A percentile compares a stretch with the other conserved stretches of the same genome.
phyloP scores from a whole-genome alignment of 768 basidiomycete species.

The Polyporus arcularius region DNA sequence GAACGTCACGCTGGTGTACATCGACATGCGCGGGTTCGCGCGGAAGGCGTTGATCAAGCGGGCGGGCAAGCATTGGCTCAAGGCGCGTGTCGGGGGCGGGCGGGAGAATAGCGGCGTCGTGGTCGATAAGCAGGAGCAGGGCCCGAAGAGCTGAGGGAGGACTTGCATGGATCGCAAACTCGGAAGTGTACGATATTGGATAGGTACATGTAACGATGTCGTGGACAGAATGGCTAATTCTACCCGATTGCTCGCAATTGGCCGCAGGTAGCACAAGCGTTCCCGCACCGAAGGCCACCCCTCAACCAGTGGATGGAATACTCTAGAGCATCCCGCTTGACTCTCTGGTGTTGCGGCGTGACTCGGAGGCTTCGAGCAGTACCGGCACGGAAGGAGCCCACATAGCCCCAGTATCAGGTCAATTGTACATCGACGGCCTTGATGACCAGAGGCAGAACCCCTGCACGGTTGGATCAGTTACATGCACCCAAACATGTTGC shows the following conservation, averaged over 20 bases:
- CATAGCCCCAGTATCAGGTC: not conserved
- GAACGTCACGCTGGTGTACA: slow-evolving; percentile 76
- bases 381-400: too few species aligned
- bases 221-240: not conserved
- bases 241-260: too few species aligned
- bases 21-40: slow-evolving; percentile 74
- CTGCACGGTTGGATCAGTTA: not conserved
- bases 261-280: too few species aligned
- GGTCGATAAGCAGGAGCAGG: slow-evolving; percentile 9
- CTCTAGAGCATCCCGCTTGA: too few species aligned
- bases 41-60: slow-evolving; percentile 66
- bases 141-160: not conserved
- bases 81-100: slow-evolving; percentile 37
- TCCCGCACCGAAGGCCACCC: too few species aligned
- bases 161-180: not conserved
- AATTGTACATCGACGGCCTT: not conserved
- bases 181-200: not conserved
- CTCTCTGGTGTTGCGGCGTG: too few species aligned
- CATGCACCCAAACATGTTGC: too few species aligned
- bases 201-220: not conserved
- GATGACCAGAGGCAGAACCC: slow-evolving; percentile 21
- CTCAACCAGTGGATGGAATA: too few species aligned
- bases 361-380: too few species aligned
- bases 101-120: slow-evolving; percentile 16
- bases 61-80: slow-evolving; percentile 59